phyloP scores from a whole-genome alignment of 345 rosid genomes.

The Crucihimalaya himalaica region DNA sequence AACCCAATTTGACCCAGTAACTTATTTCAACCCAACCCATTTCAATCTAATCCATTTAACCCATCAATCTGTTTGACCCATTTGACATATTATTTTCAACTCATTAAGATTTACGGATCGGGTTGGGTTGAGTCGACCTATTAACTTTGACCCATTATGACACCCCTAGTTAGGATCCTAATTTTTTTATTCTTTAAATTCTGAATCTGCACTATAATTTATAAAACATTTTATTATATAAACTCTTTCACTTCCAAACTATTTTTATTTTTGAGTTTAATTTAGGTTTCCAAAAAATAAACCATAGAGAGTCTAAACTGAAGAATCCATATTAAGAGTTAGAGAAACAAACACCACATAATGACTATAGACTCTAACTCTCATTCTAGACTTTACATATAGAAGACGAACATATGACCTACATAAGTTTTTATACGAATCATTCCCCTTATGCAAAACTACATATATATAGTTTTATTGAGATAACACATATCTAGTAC shows the following conservation, averaged over 20 bases:
- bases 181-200: neutral
- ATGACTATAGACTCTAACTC: neutral
- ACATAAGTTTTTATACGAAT: neutral
- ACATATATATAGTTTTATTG: slow-evolving; percentile 34
- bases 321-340: slow-evolving; percentile 8
- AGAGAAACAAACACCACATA: slow-evolving; percentile 13
- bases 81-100: too few relatives aligned
- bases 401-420: neutral
- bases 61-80: too few relatives aligned
- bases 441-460: slow-evolving; percentile 5
- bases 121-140: too few relatives aligned
- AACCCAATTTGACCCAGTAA: too few relatives aligned
- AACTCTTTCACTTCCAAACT: neutral
- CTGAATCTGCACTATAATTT: neutral
- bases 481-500: slow-evolving; percentile 21
- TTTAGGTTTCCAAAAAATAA: neutral
- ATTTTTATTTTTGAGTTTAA: neutral
- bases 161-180: too few relatives aligned
- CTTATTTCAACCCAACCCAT: too few relatives aligned
- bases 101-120: too few relatives aligned
- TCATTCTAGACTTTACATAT: neutral
- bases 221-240: neutral
- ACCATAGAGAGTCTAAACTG: neutral
- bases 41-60: too few relatives aligned
- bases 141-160: too few relatives aligned